Evolutionary conservation across 225 moss, liverwort and hornwort species (phyloP).

Genomic region (Bryum argenteum): DNA sequence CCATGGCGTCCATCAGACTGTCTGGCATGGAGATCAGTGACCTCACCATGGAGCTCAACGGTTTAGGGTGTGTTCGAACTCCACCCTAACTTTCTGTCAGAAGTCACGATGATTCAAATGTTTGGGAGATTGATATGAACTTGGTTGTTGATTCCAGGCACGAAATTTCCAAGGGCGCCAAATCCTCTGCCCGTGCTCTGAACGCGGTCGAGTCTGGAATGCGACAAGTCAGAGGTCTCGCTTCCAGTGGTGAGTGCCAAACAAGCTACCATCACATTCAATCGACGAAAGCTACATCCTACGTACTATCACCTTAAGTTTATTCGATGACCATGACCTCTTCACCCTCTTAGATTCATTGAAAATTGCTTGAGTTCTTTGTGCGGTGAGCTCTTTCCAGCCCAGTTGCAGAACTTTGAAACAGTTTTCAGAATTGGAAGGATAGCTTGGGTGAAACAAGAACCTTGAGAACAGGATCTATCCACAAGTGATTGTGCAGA

Average conservation of each 20-base stretch:
- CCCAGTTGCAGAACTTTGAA: too few relatives aligned
- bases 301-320: neutral
- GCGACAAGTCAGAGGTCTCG: conserved; percentile 67
- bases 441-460: neutral
- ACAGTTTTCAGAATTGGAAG: too few relatives aligned
- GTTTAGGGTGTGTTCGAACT: conserved; percentile 61
- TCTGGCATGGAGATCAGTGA: conserved; percentile 99
- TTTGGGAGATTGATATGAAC: neutral
- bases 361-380: neutral
- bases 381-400: neutral
- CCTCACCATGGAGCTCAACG: conserved; percentile 97
- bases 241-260: conserved; percentile 67
- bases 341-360: neutral
- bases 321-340: neutral
- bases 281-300: neutral
- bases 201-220: conserved; percentile 78
- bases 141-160: conserved; percentile 51
- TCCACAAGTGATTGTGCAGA: too few relatives aligned
- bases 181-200: conserved; percentile 77
- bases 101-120: neutral
- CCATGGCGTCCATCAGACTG: conserved; percentile 91
- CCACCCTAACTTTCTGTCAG: too few relatives aligned
- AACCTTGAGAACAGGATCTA: neutral
- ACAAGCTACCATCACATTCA: neutral
- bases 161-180: conserved; percentile 87